Conservation (phyloP, 331 rosid species). For the Cydonia oblonga region DNA sequence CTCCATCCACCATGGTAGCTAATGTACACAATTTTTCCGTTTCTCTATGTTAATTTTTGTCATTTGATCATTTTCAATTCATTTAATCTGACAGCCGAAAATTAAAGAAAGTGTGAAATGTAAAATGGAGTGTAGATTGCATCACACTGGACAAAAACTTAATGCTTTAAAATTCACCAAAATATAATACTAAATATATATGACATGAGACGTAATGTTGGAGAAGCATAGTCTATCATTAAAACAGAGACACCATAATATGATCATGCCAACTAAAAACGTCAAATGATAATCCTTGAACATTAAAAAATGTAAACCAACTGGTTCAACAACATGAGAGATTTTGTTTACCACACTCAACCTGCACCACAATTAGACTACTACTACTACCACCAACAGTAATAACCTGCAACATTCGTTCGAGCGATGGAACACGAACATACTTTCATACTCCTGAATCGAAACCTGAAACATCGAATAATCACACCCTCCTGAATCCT, state of each 20-base stretch:
- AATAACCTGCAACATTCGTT: background rate
- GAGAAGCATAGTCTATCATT: background rate
- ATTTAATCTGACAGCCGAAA: fast-evolving
- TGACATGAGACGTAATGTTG: no score
- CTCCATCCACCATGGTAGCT: no score
- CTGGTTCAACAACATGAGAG: background rate
- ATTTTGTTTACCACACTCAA: background rate
- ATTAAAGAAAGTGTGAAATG: no score
- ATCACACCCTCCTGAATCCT: conserved; percentile 3
- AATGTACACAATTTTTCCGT: no score
- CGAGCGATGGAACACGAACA: background rate
- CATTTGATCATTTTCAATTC: no score
- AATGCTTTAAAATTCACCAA: no score
- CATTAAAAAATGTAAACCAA: background rate
- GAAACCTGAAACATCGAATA: conserved; percentile 17
- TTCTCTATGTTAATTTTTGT: no score
- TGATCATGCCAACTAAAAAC: background rate
- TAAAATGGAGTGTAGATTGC: no score
- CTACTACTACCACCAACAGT: background rate
- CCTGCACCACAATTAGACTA: background rate
- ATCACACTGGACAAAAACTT: no score
- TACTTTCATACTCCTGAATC: background rate
- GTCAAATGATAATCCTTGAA: background rate
- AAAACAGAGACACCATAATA: background rate
- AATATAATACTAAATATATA: no score